Base-by-base conservation (phyloP, 805 yeast species). In the Metschnikowia dekortorum region DNA sequence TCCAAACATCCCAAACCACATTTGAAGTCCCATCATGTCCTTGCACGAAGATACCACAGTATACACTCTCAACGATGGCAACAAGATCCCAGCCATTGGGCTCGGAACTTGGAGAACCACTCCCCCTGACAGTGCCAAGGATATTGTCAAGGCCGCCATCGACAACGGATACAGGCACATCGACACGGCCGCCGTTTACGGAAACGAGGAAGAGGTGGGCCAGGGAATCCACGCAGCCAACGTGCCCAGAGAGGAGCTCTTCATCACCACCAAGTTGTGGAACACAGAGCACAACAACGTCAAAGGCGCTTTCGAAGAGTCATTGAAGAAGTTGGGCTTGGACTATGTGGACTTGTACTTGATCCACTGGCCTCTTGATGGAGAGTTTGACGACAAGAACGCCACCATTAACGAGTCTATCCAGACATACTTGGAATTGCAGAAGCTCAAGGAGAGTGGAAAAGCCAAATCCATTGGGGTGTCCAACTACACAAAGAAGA, bases 201-300 rank as follows among this genome's bases (percentile, higher is more conserved):
- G 57, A 11, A 56, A 56, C 40, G 60, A 56, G 14, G 51, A 47
- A 10, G 53, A 47, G 14, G 54, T 56, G 26, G 60, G 60, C n/a
- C 36, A 51, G 26, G 58, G 57, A 6, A 55, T 56, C 45, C 42
- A 39, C 10, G 58, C 55, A 10, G 49, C 54, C 5, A 48, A 47
- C 14, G 50, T 55, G 2, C 82, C 83, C 50, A 77, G 94, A 64
- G 78, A 75, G 28, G 83, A 85, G 48, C 61, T 87, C 32, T 87
- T 83, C 57, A 70, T 87, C 56, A 85, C 90, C 59, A 86, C 92
- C 51, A 87, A 87, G 62, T 71, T 87, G 53, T 81, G 85, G 85
- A 71, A 76, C 53, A 70, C 81, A n/a, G 74, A 75, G 57, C 83
- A 82, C 70, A 65, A 74, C 53, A 66, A 75, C 52, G 83, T 83